Conservation (phyloP, 2,329 filamentous ascomycete species). For the Fragosphaeria purpurea region DNA sequence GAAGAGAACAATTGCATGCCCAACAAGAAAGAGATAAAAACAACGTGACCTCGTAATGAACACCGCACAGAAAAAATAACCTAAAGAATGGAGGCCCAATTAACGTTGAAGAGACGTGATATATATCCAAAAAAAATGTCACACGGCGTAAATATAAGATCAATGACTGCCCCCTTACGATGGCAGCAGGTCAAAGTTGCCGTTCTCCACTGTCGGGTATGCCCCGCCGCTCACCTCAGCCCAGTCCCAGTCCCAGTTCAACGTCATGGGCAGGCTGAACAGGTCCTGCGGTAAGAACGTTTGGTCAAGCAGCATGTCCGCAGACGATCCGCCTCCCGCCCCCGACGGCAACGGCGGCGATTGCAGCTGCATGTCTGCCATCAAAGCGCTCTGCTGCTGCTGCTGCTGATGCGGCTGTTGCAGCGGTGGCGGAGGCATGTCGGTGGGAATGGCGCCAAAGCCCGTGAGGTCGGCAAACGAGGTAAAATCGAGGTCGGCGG, state of each 20-base stretch:
- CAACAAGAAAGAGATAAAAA: neutral
- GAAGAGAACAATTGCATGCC: no score
- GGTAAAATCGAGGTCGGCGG: conserved; percentile 12
- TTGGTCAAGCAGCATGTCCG: conserved; percentile 54
- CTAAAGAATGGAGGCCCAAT: neutral
- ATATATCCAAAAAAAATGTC: neutral
- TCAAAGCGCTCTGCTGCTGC: neutral
- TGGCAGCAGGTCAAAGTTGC: conserved; percentile 32
- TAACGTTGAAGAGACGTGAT: no score
- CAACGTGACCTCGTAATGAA: neutral
- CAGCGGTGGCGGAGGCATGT: conserved; percentile 7
- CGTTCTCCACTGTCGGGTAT: conserved; percentile 55
- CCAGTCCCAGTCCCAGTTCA: conserved; percentile 82
- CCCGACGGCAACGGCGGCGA: conserved; percentile 23
- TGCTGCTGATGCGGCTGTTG: neutral
- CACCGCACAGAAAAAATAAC: neutral
- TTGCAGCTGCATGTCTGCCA: conserved; percentile 13
- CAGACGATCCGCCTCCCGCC: no score
- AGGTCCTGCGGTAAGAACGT: conserved; percentile 87
- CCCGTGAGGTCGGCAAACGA: conserved; percentile 37
- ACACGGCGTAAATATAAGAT: neutral
- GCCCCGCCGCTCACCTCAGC: conserved; percentile 57
- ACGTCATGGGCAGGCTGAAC: conserved; percentile 90
- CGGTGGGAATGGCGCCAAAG: conserved; percentile 25
- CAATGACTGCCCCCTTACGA: neutral